phyloP scores from a whole-genome alignment of 2,329 filamentous ascomycete species.

The Volutella citrinella region DNA sequence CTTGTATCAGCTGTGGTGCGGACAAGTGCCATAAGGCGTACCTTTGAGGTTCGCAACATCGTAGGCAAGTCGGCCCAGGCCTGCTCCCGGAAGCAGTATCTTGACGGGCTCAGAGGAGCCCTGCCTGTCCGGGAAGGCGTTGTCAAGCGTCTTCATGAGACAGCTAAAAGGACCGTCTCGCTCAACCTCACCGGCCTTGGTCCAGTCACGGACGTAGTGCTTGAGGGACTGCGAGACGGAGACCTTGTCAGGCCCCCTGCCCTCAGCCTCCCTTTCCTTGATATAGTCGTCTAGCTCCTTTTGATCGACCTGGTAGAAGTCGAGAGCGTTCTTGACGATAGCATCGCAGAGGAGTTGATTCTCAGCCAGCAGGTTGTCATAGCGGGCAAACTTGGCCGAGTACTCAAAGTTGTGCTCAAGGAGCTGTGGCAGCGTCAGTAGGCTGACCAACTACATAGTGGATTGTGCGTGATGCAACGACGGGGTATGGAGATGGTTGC shows the following conservation, averaged over 20 bases:
- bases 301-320: slow-evolving; percentile 43
- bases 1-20: no score
- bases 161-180: slow-evolving; percentile 40
- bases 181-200: slow-evolving; percentile 44
- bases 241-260: slow-evolving; percentile 41
- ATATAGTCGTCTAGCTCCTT: slow-evolving; percentile 44
- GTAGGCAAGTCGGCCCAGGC: slow-evolving; percentile 49
- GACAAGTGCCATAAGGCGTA: no score
- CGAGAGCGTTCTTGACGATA: slow-evolving; percentile 43
- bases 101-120: slow-evolving; percentile 24
- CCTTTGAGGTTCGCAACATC: slow-evolving; percentile 44
- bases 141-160: slow-evolving; percentile 31
- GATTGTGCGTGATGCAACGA: not conserved
- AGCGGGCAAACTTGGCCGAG: slow-evolving; percentile 47
- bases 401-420: slow-evolving; percentile 58
- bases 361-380: slow-evolving; percentile 38
- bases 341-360: slow-evolving; percentile 45
- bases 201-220: slow-evolving; percentile 58
- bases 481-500: not conserved
- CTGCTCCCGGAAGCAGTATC: slow-evolving; percentile 51
- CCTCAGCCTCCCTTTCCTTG: slow-evolving; percentile 34
- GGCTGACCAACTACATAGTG: no score
- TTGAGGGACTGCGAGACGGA: slow-evolving; percentile 53
- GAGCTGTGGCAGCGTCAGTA: no score
- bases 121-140: slow-evolving; percentile 27